These are phyloP conservation scores for Glomus cerebriforme DNA, from an alignment of 192 early-diverging fungal genomes.

Conservation along the genomic window DNA sequence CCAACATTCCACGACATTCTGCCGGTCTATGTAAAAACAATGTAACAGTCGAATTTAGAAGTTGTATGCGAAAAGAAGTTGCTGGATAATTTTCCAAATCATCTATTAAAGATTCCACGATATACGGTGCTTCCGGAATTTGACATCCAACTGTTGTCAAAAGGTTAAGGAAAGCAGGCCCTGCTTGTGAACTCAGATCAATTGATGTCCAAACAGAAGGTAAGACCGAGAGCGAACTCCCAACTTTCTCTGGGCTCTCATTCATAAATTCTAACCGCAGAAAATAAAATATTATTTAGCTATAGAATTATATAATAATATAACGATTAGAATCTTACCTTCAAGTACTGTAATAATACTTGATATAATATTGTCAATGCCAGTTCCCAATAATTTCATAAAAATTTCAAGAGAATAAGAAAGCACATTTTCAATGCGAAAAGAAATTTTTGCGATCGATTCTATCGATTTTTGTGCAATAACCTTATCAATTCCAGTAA, in stretches of 20 bases:
- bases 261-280: background rate
- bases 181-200: background rate
- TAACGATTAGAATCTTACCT: background rate
- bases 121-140: constrained; percentile 20
- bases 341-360: background rate
- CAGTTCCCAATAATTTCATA: constrained; percentile 20
- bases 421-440: background rate
- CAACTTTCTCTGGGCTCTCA: background rate
- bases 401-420: constrained; percentile 27
- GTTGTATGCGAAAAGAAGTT: constrained; percentile 10
- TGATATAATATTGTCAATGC: constrained; percentile 9
- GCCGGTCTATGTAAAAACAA: constrained; percentile 18
- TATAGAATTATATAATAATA: background rate
- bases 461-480: constrained; percentile 10
- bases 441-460: constrained; percentile 4
- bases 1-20: constrained; percentile 18
- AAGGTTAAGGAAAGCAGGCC: constrained; percentile 19
- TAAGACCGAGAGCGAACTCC: background rate
- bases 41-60: constrained; percentile 9
- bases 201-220: constrained; percentile 10
- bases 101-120: constrained; percentile 15
- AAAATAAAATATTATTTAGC: background rate
- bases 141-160: background rate
- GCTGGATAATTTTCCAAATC: constrained; percentile 17
- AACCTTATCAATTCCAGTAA: background rate